phyloP scores from a whole-genome alignment of 2,329 filamentous ascomycete species.

The Dryadomyces quercivorus region DNA sequence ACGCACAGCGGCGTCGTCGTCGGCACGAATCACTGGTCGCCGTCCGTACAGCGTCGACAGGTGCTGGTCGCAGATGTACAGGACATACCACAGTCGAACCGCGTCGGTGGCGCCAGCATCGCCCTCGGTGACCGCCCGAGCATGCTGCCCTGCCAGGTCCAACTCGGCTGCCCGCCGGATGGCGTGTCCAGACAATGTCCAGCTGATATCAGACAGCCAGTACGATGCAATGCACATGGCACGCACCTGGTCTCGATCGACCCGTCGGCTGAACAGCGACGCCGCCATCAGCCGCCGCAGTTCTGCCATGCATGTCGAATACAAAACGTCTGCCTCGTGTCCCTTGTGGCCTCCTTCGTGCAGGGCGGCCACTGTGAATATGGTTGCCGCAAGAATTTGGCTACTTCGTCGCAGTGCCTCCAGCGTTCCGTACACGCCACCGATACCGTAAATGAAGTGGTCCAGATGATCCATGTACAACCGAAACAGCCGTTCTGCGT shows the following conservation, averaged over 20 bases:
- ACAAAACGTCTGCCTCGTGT: slow-evolving; percentile 18
- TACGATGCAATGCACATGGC: slow-evolving; percentile 49
- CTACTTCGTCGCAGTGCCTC: slow-evolving; percentile 41
- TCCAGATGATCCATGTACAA: slow-evolving; percentile 38
- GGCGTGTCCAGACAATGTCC: slow-evolving; percentile 46
- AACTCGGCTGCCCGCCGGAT: slow-evolving; percentile 36
- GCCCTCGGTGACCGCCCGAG: slow-evolving; percentile 23
- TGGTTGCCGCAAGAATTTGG: slow-evolving; percentile 39
- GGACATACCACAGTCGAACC: slow-evolving; percentile 47
- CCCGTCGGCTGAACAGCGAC: slow-evolving; percentile 16
- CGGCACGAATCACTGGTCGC: slow-evolving; percentile 40
- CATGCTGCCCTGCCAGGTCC: slow-evolving; percentile 30
- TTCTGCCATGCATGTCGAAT: slow-evolving; percentile 40
- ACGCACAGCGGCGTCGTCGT: slow-evolving; percentile 32
- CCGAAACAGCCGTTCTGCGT: slow-evolving; percentile 37
- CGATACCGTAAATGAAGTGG: slow-evolving; percentile 36
- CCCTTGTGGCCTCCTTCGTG: slow-evolving; percentile 19
- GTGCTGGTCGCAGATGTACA: slow-evolving; percentile 50
- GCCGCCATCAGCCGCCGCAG: slow-evolving; percentile 40
- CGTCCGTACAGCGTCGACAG: slow-evolving; percentile 49
- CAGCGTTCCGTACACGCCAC: slow-evolving; percentile 35
- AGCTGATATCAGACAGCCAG: slow-evolving; percentile 50
- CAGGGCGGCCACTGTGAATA: slow-evolving; percentile 44
- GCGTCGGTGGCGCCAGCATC: slow-evolving; percentile 34
- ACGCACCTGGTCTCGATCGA: slow-evolving; percentile 37